Percentiles rank a stretch among this genome's conserved stretches.
Evolutionary conservation across 2,329 filamentous ascomycete genomes (phyloP).

Genomic region (Fusarium ambrosium): DNA sequence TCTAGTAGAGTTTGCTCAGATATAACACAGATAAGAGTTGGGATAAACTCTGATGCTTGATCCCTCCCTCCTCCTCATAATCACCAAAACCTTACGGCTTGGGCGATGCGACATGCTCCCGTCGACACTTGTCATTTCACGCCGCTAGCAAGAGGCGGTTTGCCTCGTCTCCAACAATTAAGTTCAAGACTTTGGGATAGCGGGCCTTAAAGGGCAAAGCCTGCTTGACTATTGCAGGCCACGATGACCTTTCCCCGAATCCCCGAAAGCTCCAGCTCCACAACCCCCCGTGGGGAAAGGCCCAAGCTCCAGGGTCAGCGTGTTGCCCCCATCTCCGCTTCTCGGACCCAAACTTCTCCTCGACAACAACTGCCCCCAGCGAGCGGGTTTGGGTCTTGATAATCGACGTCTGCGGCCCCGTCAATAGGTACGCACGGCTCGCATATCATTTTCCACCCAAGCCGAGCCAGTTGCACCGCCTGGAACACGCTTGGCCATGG

Average conservation of each 20-base stretch:
- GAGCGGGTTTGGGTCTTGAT: neutral
- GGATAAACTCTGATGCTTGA: neutral
- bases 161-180: neutral
- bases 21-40: neutral
- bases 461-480: neutral
- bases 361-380: slow-evolving; percentile 14
- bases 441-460: neutral
- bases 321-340: slow-evolving; percentile 30
- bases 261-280: slow-evolving; percentile 17
- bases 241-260: neutral
- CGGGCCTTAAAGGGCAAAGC: neutral
- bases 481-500: slow-evolving; percentile 28
- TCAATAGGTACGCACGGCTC: neutral
- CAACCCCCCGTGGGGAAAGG: slow-evolving; percentile 33
- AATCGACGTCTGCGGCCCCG: neutral
- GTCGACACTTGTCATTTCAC: slow-evolving; percentile 3
- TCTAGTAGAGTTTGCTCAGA: neutral
- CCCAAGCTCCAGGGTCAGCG: slow-evolving; percentile 28
- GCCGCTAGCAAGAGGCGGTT: slow-evolving; percentile 9
- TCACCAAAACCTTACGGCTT: neutral
- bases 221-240: slow-evolving; percentile 1
- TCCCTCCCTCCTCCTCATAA: neutral
- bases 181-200: neutral
- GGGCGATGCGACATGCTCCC: neutral
- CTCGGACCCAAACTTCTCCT: slow-evolving; percentile 21